Evolutionary conservation across 202 grass and related monocot species (phyloP), one percentile per base, ranked within the genome.

Genomic region (Alloteropsis angusta): DNA sequence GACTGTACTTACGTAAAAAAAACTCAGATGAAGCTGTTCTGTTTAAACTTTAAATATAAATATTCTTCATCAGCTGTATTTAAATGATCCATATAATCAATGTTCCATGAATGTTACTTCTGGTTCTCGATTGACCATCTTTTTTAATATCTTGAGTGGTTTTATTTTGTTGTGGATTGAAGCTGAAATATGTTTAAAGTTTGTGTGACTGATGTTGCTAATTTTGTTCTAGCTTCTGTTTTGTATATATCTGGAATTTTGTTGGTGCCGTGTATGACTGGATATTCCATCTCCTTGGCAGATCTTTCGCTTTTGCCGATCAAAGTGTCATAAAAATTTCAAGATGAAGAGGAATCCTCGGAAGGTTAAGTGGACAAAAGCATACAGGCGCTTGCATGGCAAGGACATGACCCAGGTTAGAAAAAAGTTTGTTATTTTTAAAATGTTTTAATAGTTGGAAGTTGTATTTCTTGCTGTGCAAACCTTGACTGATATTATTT

Each of bases 261-360:
- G n/a, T 65, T 25, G 18, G 46, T 48, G 9, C 9, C 13, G 3
- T 60, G 28, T 75, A 36, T 75, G 28, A 77, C 26, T 37, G 6
- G 23, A 46, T 71, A 1, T n/a, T n/a, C n/a, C n/a, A n/a, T 41
- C 58, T 63, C 37, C 61, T 80, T 61, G n/a, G n/a, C 60, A 94
- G 95, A 85, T 98, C 73, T 98, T 94, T 63, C 82, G 89, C 54
- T 98, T 98, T 71, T 98, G 95, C 83, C 89, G 91, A 14, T 94
- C 95, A 2, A 98, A 98, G 92, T 98, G 95, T 76, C 95, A 98
- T 74, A 98, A 98, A 76, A 98, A 98, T 57, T 98, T 98, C 68
- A 98, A 98, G 82, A 98, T 98, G 95, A 98, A 98, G 89, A 94
- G 95, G 76, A 98, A 98, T 82, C 95, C 95, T 88, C 91, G 95